Percentiles rank a stretch among this genome's conserved stretches.
Conservation (phyloP, 73 alveolate species). For the Paramecium tetraurelia region DNA sequence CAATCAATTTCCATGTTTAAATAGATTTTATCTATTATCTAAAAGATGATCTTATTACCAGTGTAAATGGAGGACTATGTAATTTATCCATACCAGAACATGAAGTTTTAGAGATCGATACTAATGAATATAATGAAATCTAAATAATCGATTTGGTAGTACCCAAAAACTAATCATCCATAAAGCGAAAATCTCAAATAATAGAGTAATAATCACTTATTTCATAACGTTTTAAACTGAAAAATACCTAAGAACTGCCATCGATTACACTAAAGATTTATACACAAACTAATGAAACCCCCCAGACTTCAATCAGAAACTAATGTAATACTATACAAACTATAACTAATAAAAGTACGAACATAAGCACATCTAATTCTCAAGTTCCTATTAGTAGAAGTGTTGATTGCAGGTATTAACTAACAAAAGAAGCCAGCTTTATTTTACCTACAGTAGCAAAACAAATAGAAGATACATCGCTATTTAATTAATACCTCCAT, state of each 20-base stretch:
- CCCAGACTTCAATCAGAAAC: background rate
- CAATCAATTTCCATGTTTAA: slow-evolving; percentile 9
- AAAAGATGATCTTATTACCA: background rate
- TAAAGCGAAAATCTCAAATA: background rate
- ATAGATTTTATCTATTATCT: background rate
- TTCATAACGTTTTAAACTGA: background rate
- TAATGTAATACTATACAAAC: background rate
- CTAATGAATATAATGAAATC: background rate
- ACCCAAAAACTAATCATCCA: background rate
- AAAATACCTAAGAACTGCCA: background rate
- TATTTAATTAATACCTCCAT: background rate
- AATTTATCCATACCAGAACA: background rate
- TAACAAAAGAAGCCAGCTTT: background rate
- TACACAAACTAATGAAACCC: background rate
- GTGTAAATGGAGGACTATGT: slow-evolving; percentile 1
- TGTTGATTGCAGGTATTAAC: background rate
- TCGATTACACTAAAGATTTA: background rate
- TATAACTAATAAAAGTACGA: background rate
- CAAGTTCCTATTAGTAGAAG: background rate
- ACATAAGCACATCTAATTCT: background rate
- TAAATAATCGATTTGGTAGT: background rate
- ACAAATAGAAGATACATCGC: background rate
- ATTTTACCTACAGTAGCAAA: background rate
- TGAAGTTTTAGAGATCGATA: background rate
- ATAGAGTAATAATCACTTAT: background rate